Evolutionary conservation across 768 basidiomycete species (phyloP), one percentile per base, ranked within the genome.

Genomic region (Suillus hirtellus): DNA sequence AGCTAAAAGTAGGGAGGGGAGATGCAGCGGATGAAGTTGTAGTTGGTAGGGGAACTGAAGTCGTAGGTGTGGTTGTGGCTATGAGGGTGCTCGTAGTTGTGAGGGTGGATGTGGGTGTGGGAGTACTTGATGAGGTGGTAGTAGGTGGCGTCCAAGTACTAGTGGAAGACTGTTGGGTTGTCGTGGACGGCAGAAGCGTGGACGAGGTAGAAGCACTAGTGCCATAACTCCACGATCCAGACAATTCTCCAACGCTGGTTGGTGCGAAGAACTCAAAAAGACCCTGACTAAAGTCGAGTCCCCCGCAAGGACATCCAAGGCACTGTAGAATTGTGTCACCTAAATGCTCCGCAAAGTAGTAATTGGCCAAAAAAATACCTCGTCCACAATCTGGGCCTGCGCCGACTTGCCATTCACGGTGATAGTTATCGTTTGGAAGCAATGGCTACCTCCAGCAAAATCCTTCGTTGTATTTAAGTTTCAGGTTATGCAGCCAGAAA

Each of bases 401-500:
- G 75, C 63, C 0, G 76, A 73, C 70, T 77, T 78, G 4, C 64
- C 81, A 70, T 62, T 69, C 67, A 75, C 68, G 65, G 69, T 73
- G 46, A 85, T 79, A 34, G 80, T 80, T 64, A 85, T 78, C 63
- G 68, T 77, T 53, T 81, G 70, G 67, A 77, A 79, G 67, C 84
- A 85, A 64, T 81, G 75, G 47, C 67, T 64, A 38, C 79, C 81
- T 38, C 67, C 72, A 53, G 70, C 71, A 66, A 71, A 84, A 72
- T 82, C 73, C 81, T 83, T 54, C 34, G 37, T 53, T 38, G 31
- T 14, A 59, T 31, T 31, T 53, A 11, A 42, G 62, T 27, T 64
- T 60, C 17, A 53, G n/a, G 27, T 42, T 44, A 17, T 42, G 37
- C 4, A 4, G 21, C 15, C 27, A 52, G 46, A 19, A 37, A 37